Percentiles rank a stretch among this genome's conserved stretches.
These are phyloP conservation scores for Pseudoperonospora humuli DNA, from an alignment of 352 stramenopile genomes.

Conservation along the genomic window DNA sequence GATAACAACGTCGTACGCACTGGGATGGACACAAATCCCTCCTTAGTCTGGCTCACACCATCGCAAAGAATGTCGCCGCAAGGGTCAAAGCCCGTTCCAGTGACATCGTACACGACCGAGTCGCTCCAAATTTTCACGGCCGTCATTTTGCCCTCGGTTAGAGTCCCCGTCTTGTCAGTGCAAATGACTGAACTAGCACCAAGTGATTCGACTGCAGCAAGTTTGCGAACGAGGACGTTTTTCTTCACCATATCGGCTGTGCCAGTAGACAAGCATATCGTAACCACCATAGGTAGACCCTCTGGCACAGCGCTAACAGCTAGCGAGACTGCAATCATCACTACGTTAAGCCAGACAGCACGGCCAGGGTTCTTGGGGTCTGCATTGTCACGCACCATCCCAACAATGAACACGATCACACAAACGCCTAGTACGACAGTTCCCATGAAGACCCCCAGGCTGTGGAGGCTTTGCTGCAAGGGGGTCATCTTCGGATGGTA, in stretches of 20 bases:
- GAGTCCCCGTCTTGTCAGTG: slow-evolving; percentile 91
- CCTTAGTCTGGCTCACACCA: slow-evolving; percentile 35
- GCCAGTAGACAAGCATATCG: slow-evolving; percentile 61
- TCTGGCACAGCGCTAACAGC: slow-evolving; percentile 65
- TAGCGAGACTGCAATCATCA: slow-evolving; percentile 91
- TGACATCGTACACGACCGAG: slow-evolving; percentile 42
- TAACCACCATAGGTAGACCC: slow-evolving; percentile 71
- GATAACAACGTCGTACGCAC: slow-evolving; percentile 48
- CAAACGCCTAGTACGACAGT: slow-evolving; percentile 84
- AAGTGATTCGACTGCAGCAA: slow-evolving; percentile 73
- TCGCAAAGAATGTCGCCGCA: slow-evolving; percentile 43
- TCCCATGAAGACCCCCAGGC: slow-evolving; percentile 89
- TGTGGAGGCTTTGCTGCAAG: slow-evolving; percentile 89
- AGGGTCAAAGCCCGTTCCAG: slow-evolving; percentile 42
- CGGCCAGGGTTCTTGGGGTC: slow-evolving; percentile 72
- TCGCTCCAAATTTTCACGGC: slow-evolving; percentile 72
- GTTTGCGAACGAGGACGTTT: slow-evolving; percentile 78
- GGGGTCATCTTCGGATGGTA: slow-evolving; percentile 81
- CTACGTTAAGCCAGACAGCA: slow-evolving; percentile 88
- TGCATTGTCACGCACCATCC: slow-evolving; percentile 55
- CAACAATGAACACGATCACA: slow-evolving; percentile 89
- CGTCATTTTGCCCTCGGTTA: slow-evolving; percentile 85
- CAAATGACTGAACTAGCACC: slow-evolving; percentile 89
- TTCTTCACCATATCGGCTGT: slow-evolving; percentile 76
- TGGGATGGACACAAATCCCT: slow-evolving; percentile 25